A percentile compares a stretch with the other conserved stretches of the same genome.
Evolutionary conservation across 176 grass and related monocot genomes (phyloP).

Genomic region (Carex kokanica): DNA sequence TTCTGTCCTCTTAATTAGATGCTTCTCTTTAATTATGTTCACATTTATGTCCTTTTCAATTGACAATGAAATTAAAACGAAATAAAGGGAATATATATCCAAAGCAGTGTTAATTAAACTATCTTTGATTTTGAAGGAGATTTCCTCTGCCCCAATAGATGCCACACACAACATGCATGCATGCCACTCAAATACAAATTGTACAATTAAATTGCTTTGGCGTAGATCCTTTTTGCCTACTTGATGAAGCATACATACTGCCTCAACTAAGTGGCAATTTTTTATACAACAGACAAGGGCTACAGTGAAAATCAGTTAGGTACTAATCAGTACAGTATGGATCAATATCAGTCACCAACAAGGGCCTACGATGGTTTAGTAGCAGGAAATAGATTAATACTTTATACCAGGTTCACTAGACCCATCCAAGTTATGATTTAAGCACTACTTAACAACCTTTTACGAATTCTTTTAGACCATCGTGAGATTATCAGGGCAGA

Average conservation of each 20-base stretch:
- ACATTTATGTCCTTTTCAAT: constrained; percentile 26
- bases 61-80: constrained; percentile 1
- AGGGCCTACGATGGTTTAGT: neutral
- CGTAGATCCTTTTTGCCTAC: neutral
- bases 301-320: neutral
- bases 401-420: neutral
- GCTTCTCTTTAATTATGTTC: constrained; percentile 24
- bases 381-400: neutral
- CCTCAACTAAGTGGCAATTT: neutral
- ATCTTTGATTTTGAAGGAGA: neutral
- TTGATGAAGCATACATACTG: neutral
- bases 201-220: neutral
- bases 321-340: neutral
- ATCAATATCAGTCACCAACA: neutral
- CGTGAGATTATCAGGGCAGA: neutral
- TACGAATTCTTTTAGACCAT: neutral
- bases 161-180: neutral
- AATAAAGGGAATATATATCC: constrained; percentile 17
- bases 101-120: constrained; percentile 7
- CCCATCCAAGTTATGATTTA: neutral
- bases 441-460: neutral
- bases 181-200: neutral
- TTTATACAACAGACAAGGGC: neutral
- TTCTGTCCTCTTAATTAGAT: constrained; percentile 21
- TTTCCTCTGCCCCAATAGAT: neutral